phyloP scores from a whole-genome alignment of 2,329 filamentous ascomycete genomes.

The Didymella sp. region DNA sequence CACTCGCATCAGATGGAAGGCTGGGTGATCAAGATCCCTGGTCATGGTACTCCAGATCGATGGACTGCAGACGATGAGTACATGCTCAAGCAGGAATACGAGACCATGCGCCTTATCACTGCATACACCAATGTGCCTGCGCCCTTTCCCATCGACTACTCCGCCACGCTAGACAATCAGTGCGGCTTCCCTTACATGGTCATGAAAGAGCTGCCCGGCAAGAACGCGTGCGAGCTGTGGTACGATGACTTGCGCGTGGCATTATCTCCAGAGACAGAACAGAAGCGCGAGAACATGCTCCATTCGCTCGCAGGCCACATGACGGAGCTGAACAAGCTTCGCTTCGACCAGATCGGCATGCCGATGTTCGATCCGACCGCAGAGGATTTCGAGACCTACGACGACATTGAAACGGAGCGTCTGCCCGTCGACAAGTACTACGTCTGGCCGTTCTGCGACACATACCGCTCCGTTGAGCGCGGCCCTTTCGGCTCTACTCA shows the following conservation, averaged over 20 bases:
- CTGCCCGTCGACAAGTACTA: conserved; percentile 1
- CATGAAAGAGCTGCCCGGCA: conserved; percentile 23
- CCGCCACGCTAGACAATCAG: conserved; percentile 22
- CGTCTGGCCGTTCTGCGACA: conserved; percentile 8
- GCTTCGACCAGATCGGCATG: conserved; percentile 24
- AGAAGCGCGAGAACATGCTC: conserved; percentile 23
- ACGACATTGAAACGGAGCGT: neutral
- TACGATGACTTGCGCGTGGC: conserved; percentile 4
- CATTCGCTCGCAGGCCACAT: conserved; percentile 19
- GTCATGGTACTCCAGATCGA: neutral
- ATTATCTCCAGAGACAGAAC: neutral
- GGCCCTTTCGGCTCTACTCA: conserved; percentile 2
- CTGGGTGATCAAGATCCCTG: conserved; percentile 9
- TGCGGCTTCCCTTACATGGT: conserved; percentile 29
- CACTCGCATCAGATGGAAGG: neutral
- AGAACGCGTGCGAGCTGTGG: conserved; percentile 21
- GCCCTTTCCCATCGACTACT: conserved; percentile 20
- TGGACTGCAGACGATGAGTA: conserved; percentile 4
- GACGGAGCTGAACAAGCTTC: conserved; percentile 17
- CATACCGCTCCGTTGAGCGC: neutral
- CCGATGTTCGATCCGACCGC: neutral
- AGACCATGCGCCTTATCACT: conserved; percentile 3
- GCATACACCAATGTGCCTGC: conserved; percentile 17
- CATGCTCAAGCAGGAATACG: conserved; percentile 4
- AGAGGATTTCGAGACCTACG: neutral